Percentiles rank a stretch among this genome's conserved stretches.
Evolutionary conservation across 1,139 yeast species (phyloP).

Genomic region (Kodamaea ohmeri): DNA sequence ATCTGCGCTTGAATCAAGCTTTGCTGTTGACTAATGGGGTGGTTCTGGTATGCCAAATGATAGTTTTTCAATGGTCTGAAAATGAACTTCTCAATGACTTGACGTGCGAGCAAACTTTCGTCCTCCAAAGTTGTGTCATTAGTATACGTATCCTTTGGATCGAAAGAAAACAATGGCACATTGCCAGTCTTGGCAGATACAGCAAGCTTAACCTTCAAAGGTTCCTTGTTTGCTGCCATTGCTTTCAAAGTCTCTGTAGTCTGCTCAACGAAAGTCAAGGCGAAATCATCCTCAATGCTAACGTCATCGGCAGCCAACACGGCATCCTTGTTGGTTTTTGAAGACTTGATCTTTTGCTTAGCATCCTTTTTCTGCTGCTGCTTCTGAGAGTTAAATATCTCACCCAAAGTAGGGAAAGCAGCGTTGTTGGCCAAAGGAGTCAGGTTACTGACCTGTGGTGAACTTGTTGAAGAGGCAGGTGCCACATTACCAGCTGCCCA

Average conservation of each 20-base stretch:
- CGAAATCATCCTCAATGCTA: slow-evolving; percentile 40
- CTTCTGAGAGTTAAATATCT: slow-evolving; percentile 49
- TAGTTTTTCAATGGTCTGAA: slow-evolving; percentile 47
- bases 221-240: slow-evolving; percentile 32
- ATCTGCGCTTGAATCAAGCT: slow-evolving; percentile 27
- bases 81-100: slow-evolving; percentile 41
- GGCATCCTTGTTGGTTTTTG: slow-evolving; percentile 27
- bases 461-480: slow-evolving; percentile 23
- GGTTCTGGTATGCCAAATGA: slow-evolving; percentile 49
- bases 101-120: slow-evolving; percentile 38
- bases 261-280: slow-evolving; percentile 37
- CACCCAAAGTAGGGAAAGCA: slow-evolving; percentile 74
- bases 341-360: slow-evolving; percentile 28
- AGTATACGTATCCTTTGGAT: slow-evolving; percentile 20
- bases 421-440: slow-evolving; percentile 49
- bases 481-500: slow-evolving; percentile 45
- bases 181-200: slow-evolving; percentile 19
- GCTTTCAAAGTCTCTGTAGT: slow-evolving; percentile 33
- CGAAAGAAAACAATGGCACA: slow-evolving; percentile 44
- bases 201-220: slow-evolving; percentile 35
- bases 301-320: slow-evolving; percentile 36
- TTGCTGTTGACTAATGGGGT: slow-evolving; percentile 43
- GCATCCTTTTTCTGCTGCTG: slow-evolving; percentile 30
- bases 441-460: slow-evolving; percentile 37
- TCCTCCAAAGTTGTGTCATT: slow-evolving; percentile 33